Base-by-base conservation (phyloP, 2,329 filamentous ascomycete species). In the Aureobasidium sp. region DNA sequence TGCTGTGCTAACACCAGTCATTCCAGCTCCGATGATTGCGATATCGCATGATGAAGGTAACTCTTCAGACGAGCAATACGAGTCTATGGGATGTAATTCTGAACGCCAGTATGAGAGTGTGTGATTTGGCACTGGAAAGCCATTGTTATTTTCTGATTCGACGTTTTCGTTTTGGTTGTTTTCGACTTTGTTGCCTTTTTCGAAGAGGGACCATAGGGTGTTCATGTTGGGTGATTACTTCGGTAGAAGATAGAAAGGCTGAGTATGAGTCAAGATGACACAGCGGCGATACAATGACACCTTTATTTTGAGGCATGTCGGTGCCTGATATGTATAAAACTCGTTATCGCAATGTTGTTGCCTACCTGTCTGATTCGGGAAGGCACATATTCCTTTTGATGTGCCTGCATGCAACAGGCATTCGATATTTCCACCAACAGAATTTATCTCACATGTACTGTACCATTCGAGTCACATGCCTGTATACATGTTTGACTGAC, bases 31-130 rank as follows among this genome's bases (percentile, higher is more conserved):
- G 36, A 77, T 71, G 29, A 77, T 70, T 0, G 70, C 65, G 59
- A 71, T 71, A 53, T 76, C 72, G 55, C 72, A 75, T 9, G 58
- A 62, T 13, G 59, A 6, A 3, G 70, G 67, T 3, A 68, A 62
- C 0, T 62, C 39, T 5, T 69, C 63, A 0, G 68, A 67, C 27
- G 67, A 67, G 25, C 70, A 66, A 14, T 68, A 62, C 39, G 72
- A 70, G 16, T 74, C 72, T n/a, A 77, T 69, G 1, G 70, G 67
- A 0, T 71, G 72, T 55, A 72, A 72, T 16, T 75, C 73, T 1
- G 67, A 64, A 39, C 76, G 75, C 75, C 75, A 77, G 66, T 77
- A 77, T 5, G 75, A 76, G 5, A 70, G 64, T 1, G 73, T 68
- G 3, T 74, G 72, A 25, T 70, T 64, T 25, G 67, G 36, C 11